Percentiles rank a stretch among this genome's conserved stretches.
Conservation (phyloP, 2,329 filamentous ascomycete genomes). For the Dothideomycetidae sp. region DNA sequence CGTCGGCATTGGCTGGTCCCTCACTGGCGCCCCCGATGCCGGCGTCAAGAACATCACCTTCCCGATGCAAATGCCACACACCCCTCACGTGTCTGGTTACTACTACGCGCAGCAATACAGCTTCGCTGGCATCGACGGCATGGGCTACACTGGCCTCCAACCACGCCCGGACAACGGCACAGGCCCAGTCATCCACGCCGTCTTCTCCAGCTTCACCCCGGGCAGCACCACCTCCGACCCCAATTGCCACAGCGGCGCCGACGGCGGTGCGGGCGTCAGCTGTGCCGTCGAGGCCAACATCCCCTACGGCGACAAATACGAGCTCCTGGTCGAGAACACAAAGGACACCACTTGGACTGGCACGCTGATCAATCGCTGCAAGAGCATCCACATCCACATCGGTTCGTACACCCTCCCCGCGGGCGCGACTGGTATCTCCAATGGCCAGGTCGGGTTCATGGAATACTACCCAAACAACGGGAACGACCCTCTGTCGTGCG, state of each 20-base stretch:
- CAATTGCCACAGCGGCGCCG: slow-evolving; percentile 19
- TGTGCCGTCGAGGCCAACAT: slow-evolving; percentile 16
- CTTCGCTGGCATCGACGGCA: slow-evolving; percentile 14
- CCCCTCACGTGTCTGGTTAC: slow-evolving; percentile 12
- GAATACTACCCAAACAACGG: slow-evolving; percentile 20
- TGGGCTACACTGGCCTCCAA: slow-evolving; percentile 22
- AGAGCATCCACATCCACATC: slow-evolving; percentile 15
- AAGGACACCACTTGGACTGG: slow-evolving; percentile 19
- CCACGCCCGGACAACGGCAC: slow-evolving; percentile 13
- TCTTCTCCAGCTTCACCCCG: slow-evolving; percentile 21
- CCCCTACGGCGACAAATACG: slow-evolving; percentile 15
- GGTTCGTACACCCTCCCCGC: slow-evolving; percentile 18
- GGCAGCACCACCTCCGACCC: slow-evolving; percentile 16
- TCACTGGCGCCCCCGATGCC: neutral
- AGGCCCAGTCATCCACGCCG: slow-evolving; percentile 18
- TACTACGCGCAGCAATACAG: slow-evolving; percentile 21
- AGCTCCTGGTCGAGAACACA: slow-evolving; percentile 16
- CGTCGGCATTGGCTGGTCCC: neutral
- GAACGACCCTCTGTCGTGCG: neutral
- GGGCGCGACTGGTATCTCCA: slow-evolving; percentile 15
- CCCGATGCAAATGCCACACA: neutral
- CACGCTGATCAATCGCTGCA: slow-evolving; percentile 17
- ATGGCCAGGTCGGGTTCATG: slow-evolving; percentile 18
- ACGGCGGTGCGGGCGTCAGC: slow-evolving; percentile 19
- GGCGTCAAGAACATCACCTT: neutral